A percentile compares a stretch with the other conserved stretches of the same genome.
Conservation (phyloP, 2,329 filamentous ascomycete species). For the Anthostomella pinea region DNA sequence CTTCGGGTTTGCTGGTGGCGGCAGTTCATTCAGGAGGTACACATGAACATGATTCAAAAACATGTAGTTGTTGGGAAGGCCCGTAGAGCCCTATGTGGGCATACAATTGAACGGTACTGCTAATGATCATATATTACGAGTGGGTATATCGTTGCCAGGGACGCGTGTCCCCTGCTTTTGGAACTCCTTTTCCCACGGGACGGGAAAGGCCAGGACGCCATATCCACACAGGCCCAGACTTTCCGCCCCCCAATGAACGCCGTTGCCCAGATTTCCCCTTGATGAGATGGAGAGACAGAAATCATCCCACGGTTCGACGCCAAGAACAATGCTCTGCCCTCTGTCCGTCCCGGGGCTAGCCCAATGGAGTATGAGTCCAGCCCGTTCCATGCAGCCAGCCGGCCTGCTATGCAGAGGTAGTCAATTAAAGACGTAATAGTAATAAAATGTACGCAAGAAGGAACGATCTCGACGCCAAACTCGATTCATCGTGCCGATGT, state of each 20-base stretch:
- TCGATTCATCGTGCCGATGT: conserved; percentile 11
- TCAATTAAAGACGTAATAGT: conserved; percentile 5
- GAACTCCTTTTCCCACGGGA: conserved; percentile 1
- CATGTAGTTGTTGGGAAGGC: too few relatives aligned
- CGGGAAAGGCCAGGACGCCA: neutral
- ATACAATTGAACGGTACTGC: too few relatives aligned
- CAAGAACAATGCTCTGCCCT: too few relatives aligned
- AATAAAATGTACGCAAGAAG: conserved; percentile 1
- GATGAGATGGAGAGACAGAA: too few relatives aligned
- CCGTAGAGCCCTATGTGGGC: too few relatives aligned
- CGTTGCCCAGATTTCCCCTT: conserved; percentile 2
- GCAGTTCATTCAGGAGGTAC: too few relatives aligned
- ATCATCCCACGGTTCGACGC: too few relatives aligned
- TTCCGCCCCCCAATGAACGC: too few relatives aligned
- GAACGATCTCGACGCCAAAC: conserved; percentile 5
- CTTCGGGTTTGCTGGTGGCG: too few relatives aligned
- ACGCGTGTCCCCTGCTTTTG: conserved; percentile 18
- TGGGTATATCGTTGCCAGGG: conserved; percentile 22
- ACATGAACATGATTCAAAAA: too few relatives aligned
- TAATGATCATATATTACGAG: conserved; percentile 19
- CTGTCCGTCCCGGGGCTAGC: too few relatives aligned
- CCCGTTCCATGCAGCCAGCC: conserved; percentile 14
- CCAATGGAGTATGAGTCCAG: conserved; percentile 5
- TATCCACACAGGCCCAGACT: too few relatives aligned
- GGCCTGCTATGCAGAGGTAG: conserved; percentile 15